Evolutionary conservation across 2,329 filamentous ascomycete genomes (phyloP), one percentile per base, ranked within the genome.

Genomic region (Ceratocystis cubensis): DNA sequence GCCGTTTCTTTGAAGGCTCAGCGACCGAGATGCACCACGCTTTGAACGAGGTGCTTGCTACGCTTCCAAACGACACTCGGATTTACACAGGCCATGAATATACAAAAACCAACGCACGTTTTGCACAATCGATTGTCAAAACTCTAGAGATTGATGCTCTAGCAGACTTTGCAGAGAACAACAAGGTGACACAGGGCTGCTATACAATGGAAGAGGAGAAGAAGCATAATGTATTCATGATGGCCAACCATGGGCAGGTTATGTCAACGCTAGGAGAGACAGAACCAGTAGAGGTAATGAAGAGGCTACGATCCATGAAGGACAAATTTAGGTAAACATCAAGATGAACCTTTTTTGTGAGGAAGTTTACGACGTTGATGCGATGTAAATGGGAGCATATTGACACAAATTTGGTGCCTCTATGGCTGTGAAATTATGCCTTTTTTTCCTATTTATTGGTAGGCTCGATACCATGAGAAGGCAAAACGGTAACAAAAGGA

Each of bases 151-250:
- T 96, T 69, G 86, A 88, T 79, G 88, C 86, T 71, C 80, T 99
- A 41, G 80, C 89, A 70, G 80, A 82, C 0, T 96, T 91, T 74
- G 88, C 90, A 1, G 84, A 89, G 65, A 80, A 82, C 68, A 93
- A 96, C 76, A 80, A 86, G 76, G 84, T 96, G 78, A 97, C 94
- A 1, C 92, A 96, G 75, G 94, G 94, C 61, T 89, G 91, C 73
- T 97, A 96, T 72, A 99, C 93, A 0, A 97, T 99, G 75, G 92
- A 88, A 0, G 91, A 99, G 73, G 94, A 99, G 78, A 97, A 97
- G 89, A 79, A 89, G 77, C 91, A 97, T 75, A 99, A 99, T 73
- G 90, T 96, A 1, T 99, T 99, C 73, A 97, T 99, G 94, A 84
- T 89, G 71, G 82, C 95, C 45, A 80, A 88, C 71, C 88, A 96